Base-by-base conservation (phyloP, 495 filamentous ascomycete species). In the Hyaloscypha hepaticicola region DNA sequence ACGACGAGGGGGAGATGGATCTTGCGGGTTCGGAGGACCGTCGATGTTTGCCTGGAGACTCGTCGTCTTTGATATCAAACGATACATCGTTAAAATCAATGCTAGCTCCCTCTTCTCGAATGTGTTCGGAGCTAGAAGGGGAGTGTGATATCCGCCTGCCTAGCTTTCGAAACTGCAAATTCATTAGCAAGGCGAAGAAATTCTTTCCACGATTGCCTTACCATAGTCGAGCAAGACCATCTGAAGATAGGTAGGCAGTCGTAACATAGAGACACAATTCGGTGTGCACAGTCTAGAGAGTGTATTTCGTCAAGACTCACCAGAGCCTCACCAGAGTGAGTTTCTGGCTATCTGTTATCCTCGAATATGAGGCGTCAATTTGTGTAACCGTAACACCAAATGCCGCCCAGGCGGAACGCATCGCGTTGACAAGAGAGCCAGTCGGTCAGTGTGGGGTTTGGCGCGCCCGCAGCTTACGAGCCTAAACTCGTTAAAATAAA, bases 171-270 rank as follows among this genome's bases (percentile, higher is more conserved):
- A 51, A 51, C 48, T 51, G 5, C 6, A 51, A 51, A 51, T 7
- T 51, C 48, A 51, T 6, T 51, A 51, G 19, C 19, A 51, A 51
- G 48, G 48, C 48, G 48, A 51, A 7, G 19, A 51, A 51, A 51
- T 51, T 6, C 48, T 6, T 5, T n/a, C 6, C 48, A 51, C 5
- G 48, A 7, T n/a, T 51, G 19, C 48, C 48, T 51, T 51, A 51
- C 48, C 48, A 51, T 51, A 25, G 19, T 51, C 19, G 48, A 16
- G 48, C 48, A n/a, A 6, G 6, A 21, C 48, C 48, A 51, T 6
- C 6, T 51, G 19, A 51, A 51, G 48, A 51, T 51, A 25, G 48
- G 48, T 51, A 51, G 48, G 19, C 48, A 51, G 48, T 51, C 48
- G 19, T 51, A 51, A 6, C 48, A 25, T 51, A n/a, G 48, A 51